Base-by-base conservation (phyloP, 2,329 filamentous ascomycete genomes). In the Pseudogymnoascus sp. region DNA sequence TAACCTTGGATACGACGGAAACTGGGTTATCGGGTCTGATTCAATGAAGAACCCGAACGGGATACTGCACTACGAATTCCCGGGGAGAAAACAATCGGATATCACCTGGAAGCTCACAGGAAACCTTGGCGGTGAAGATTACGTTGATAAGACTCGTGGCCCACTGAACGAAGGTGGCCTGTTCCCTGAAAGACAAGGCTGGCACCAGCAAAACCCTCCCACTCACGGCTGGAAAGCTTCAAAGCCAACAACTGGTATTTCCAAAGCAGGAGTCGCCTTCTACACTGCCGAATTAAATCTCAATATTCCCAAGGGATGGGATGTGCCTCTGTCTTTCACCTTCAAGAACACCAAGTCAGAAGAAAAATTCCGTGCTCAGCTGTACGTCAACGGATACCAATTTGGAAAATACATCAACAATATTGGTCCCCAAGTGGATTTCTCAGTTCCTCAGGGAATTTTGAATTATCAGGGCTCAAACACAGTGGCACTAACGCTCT, bases 331-430 rank as follows among this genome's bases (percentile, higher is more conserved):
- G 1, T 78, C 78, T 0, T 86, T 89, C 65, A 66, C 66, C 31
- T 61, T 72, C 65, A 53, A 66, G 43, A 22, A 59, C 59, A 6
- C 40, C 24, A 8, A 62, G 38, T 37, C 69, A 65, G 37, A 68
- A 56, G 53, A 69, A 65, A 50, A 78, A 62, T 71, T 72, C 2
- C 79, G 88, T n/a, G 83, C 78, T 2, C 81, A 87, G 68, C 74
- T 91, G 8, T 91, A 82, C 67, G 85, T 91, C 59, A 91, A 91
- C 66, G 89, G 89, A 1, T 91, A 85, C 73, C 88, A 91, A 72
- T 90, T 85, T 65, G 79, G 79, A 6, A 76, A 78, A 64, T 79
- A 78, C 61, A 74, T 84, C 33, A 85, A 83, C 70, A 87, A 90
- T 65, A 79, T 91, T n/a, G 89, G 89, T 0, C 89, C 89, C 1